Evolutionary conservation across 352 stramenopile genomes (phyloP).

Genomic region (Thraustochytrium sp.): DNA sequence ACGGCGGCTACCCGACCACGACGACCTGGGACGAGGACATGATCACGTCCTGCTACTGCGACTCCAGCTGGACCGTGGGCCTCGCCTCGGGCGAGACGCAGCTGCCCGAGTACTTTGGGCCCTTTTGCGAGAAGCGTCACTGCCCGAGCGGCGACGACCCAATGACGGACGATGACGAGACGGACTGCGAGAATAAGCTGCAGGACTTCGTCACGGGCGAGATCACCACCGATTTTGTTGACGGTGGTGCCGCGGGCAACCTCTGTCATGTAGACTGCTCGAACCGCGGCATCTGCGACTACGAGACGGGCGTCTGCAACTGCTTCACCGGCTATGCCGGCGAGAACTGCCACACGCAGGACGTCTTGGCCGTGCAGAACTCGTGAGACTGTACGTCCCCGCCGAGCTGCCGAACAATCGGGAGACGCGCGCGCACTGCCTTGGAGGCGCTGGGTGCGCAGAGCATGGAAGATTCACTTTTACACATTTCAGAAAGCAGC

Average conservation of each 20-base stretch:
- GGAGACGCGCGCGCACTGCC: background rate
- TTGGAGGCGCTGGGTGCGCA: background rate
- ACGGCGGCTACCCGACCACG: slow-evolving; percentile 51
- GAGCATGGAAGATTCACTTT: background rate
- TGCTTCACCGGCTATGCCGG: slow-evolving; percentile 75
- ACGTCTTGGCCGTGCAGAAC: slow-evolving; percentile 23
- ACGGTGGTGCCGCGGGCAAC: slow-evolving; percentile 59
- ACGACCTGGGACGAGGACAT: slow-evolving; percentile 80
- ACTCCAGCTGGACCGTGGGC: slow-evolving; percentile 58
- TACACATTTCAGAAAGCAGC: background rate
- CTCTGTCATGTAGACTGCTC: slow-evolving; percentile 82
- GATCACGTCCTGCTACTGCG: slow-evolving; percentile 73
- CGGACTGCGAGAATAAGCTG: slow-evolving; percentile 59
- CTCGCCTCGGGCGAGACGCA: slow-evolving; percentile 67
- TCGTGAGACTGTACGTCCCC: background rate
- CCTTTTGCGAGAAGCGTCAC: slow-evolving; percentile 69
- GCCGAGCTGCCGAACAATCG: background rate
- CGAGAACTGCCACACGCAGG: slow-evolving; percentile 49
- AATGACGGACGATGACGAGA: slow-evolving; percentile 69
- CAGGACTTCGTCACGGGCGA: slow-evolving; percentile 8
- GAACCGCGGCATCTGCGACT: slow-evolving; percentile 81
- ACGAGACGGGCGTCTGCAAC: slow-evolving; percentile 66
- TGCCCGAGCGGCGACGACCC: slow-evolving; percentile 79
- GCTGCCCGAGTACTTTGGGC: slow-evolving; percentile 73
- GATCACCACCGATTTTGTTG: background rate